Conservation (phyloP, 305 asterid genomes). For the Rubia balearica region DNA sequence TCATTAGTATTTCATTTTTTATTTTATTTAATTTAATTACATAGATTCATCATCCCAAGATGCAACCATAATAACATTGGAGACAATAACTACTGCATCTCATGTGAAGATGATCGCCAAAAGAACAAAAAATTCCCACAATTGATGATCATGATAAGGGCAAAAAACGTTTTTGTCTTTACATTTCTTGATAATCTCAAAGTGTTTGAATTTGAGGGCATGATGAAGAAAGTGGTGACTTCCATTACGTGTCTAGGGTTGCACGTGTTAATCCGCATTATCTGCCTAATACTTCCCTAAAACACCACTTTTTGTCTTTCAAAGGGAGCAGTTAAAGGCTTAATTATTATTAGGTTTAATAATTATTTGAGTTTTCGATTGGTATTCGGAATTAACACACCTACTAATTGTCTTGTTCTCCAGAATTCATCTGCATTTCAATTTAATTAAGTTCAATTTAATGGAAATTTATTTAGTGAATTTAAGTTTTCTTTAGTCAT, state of each 20-base stretch:
- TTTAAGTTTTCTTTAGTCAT: no score
- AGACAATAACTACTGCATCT: neutral
- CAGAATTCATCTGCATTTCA: no score
- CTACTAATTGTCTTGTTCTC: no score
- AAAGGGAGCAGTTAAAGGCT: conserved; percentile 60
- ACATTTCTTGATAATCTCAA: conserved; percentile 58
- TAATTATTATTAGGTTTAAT: neutral
- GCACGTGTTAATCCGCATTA: conserved; percentile 65
- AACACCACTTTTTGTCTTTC: conserved; percentile 43
- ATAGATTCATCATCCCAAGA: neutral
- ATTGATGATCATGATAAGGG: conserved; percentile 27
- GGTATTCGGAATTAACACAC: neutral
- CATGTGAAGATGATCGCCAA: neutral
- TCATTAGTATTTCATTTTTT: no score
- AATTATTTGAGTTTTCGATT: neutral
- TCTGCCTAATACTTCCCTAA: conserved; percentile 31
- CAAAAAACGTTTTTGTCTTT: conserved; percentile 32
- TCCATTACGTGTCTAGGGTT: conserved; percentile 22
- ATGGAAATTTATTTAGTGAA: no score
- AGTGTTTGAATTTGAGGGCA: conserved; percentile 43
- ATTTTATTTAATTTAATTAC: no score
- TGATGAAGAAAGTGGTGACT: conserved; percentile 20
- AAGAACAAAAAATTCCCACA: conserved; percentile 15
- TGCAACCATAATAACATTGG: neutral
- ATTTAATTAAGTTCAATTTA: no score